phyloP scores from a whole-genome alignment of 108 stramenopile species.

The Poteriospumella lacustris region DNA sequence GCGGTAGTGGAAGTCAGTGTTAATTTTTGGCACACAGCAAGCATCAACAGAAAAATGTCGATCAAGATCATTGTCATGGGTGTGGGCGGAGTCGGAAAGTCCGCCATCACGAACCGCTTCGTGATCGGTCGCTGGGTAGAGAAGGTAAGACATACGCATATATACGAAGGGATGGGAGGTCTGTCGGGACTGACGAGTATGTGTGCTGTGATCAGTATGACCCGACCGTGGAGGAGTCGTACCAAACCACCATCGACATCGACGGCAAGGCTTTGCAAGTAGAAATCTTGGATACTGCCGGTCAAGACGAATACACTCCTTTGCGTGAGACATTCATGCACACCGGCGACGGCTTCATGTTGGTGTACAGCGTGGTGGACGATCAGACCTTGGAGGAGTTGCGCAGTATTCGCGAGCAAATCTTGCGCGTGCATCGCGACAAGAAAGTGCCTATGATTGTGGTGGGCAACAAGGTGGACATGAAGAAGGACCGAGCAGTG shows the following conservation, averaged over 20 bases:
- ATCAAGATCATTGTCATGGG: constrained; percentile 30
- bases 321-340: constrained; percentile 30
- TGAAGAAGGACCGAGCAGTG: constrained; percentile 18
- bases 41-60: background rate
- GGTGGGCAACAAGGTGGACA: constrained; percentile 18
- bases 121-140: constrained; percentile 26
- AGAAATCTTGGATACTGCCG: constrained; percentile 28
- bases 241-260: constrained; percentile 23
- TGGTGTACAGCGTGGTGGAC: constrained; percentile 16
- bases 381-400: constrained; percentile 29
- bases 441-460: constrained; percentile 26
- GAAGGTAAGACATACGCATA: constrained; percentile 18
- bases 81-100: constrained; percentile 29
- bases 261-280: constrained; percentile 27
- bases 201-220: constrained; percentile 29
- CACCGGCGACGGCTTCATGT: constrained; percentile 26
- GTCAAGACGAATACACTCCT: constrained; percentile 29
- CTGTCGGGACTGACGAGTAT: too few species aligned
- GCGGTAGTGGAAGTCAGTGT: too few species aligned
- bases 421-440: constrained; percentile 19
- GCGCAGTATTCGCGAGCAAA: constrained; percentile 23
- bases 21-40: too few species aligned
- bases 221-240: constrained; percentile 26
- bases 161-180: too few species aligned
- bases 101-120: constrained; percentile 25